Conservation (phyloP, 352 stramenopile species). For the Blastocystis sp. region DNA sequence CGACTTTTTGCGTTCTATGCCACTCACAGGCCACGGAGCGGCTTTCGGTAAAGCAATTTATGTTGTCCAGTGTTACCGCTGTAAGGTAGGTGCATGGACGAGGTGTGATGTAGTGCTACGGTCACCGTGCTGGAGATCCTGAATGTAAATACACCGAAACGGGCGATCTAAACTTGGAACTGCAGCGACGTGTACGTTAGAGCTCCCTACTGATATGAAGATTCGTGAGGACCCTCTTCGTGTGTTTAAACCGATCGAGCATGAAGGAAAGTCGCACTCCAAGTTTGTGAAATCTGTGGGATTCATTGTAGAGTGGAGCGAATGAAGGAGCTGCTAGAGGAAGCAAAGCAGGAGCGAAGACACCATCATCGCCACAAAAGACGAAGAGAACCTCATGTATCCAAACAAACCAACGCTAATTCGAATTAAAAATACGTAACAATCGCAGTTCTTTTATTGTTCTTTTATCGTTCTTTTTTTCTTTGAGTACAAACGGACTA, state of each 20-base stretch:
- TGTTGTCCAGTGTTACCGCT: constrained; percentile 50
- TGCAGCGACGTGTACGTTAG: background rate
- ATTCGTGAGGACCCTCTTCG: constrained; percentile 23
- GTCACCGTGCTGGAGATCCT: constrained; percentile 35
- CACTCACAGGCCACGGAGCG: constrained; percentile 2
- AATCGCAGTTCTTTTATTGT: background rate
- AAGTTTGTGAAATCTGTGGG: background rate
- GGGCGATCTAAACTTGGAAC: background rate
- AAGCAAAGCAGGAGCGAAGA: background rate
- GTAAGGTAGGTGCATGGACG: background rate
- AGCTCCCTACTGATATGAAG: background rate
- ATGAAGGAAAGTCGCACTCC: background rate
- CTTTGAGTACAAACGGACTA: constrained; percentile 6
- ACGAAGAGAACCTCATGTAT: background rate
- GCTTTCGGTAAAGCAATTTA: constrained; percentile 18
- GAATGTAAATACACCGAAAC: constrained; percentile 39
- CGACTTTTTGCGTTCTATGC: constrained; percentile 13
- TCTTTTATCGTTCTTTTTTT: background rate
- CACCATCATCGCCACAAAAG: background rate
- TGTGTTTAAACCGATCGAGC: background rate
- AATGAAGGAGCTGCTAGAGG: constrained; percentile 22
- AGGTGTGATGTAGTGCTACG: constrained; percentile 7
- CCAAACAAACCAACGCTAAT: background rate
- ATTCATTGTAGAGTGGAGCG: constrained; percentile 12
- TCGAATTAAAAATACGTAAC: background rate